These are phyloP conservation scores for Leccinum fuscescens DNA, from an alignment of 1,284 basidiomycete genomes.

Conservation along the genomic window DNA sequence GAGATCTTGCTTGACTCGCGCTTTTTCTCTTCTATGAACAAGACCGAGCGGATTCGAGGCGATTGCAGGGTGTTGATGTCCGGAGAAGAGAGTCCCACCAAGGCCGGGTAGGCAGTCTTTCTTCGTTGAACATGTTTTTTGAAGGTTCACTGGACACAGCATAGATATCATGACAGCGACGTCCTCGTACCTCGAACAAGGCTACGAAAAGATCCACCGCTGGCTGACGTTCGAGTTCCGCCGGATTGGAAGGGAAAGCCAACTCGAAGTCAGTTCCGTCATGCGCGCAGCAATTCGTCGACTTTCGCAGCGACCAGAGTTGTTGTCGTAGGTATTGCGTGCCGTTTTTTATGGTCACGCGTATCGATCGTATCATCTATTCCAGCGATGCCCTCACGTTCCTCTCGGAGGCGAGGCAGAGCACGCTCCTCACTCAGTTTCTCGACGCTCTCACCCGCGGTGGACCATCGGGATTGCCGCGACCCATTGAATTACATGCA, in stretches of 20 bases:
- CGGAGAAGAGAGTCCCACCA: conserved; percentile 79
- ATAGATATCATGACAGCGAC: conserved; percentile 88
- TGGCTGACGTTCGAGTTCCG: conserved; percentile 89
- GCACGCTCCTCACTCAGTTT: conserved; percentile 78
- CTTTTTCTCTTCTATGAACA: conserved; percentile 87
- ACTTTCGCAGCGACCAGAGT: conserved; percentile 70
- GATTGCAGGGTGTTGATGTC: conserved; percentile 87
- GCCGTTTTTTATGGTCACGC: not conserved
- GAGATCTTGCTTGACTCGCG: conserved; percentile 71
- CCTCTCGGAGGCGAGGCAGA: conserved; percentile 81
- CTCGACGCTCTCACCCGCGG: conserved; percentile 87
- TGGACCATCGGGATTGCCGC: conserved; percentile 82
- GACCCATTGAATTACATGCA: conserved; percentile 95
- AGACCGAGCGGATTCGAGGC: conserved; percentile 76
- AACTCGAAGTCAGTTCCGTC: conserved; percentile 72
- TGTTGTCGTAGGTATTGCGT: conserved; percentile 63
- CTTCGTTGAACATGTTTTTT: not conserved
- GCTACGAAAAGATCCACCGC: conserved; percentile 85
- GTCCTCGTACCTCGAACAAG: conserved; percentile 80
- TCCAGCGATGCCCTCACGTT: conserved; percentile 73
- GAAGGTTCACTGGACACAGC: conserved; percentile 38
- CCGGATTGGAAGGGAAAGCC: conserved; percentile 72
- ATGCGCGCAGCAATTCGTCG: conserved; percentile 77
- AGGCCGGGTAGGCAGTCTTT: conserved; percentile 65
- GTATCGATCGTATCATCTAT: not conserved